Conservation (phyloP, 2,329 filamentous ascomycete species). For the Alternaria longipes region DNA sequence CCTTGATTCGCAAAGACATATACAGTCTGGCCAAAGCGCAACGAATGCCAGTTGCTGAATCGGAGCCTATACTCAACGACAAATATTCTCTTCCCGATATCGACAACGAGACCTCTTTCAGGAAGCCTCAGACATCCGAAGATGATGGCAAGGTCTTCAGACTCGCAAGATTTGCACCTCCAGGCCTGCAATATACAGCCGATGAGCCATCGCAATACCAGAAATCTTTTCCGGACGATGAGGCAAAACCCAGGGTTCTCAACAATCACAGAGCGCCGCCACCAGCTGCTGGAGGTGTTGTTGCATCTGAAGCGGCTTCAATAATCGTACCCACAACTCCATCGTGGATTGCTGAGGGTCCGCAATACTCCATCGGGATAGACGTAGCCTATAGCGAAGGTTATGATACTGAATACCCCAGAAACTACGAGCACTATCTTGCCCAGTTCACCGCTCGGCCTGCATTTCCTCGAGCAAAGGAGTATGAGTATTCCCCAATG, state of each 20-base stretch:
- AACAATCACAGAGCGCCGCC: not conserved
- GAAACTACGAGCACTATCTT: not conserved
- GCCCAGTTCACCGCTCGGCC: not conserved
- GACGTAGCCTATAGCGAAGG: not conserved
- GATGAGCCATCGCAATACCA: not conserved
- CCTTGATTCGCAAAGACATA: accelerated
- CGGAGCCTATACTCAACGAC: not conserved
- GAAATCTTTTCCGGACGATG: not conserved
- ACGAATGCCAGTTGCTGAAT: not conserved
- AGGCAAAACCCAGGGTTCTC: not conserved
- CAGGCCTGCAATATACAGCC: not conserved
- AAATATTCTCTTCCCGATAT: not conserved
- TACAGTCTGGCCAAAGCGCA: not conserved
- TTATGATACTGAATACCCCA: not conserved
- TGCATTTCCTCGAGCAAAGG: not conserved
- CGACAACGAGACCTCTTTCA: not conserved
- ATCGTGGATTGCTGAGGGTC: not conserved
- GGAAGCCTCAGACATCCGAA: not conserved
- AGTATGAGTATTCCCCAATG: not conserved
- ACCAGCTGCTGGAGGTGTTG: not conserved
- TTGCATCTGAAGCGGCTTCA: not conserved
- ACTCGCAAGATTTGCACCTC: not conserved
- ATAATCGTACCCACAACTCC: not conserved
- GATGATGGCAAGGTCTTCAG: not conserved
- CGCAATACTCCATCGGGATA: not conserved